Evolutionary conservation across 441 rosid genomes (phyloP), one percentile per base, ranked within the genome.

Genomic region (Erysimum pusillum): DNA sequence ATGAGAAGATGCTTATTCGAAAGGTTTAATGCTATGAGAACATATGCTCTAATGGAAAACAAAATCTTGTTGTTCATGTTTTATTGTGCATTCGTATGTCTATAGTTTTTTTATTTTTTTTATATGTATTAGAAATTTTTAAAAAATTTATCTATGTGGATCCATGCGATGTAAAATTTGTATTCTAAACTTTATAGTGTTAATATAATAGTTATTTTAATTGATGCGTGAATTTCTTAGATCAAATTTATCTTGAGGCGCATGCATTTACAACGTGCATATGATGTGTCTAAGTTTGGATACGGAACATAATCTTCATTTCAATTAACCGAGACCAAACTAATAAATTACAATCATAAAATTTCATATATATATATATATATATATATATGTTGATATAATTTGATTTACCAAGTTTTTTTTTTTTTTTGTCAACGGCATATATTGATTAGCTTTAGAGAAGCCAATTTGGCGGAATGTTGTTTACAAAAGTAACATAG

Each of bases 21-120:
- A 79, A 45, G 82, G 82, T 74, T 79, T 79, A 79, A 79, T 74
- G 82, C 82, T 68, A 44, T 38, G 48, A 61, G 82, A 74, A 68
- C 56, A 73, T 65, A 79, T 79, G 48, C 82, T 68, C 65, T 73
- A 10, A 44, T 36, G 18, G 60, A 62, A 67, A 73, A 67, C 67
- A 32, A 72, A 46, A 67, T 53, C n/a, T n/a, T 68, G 15, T 34
- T 77, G 45, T 59, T 59, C 69, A 52, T 72, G 76, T 20, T 58
- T 31, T 57, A 7, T 49, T 8, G 34, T 59, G n/a, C 58, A 28
- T 65, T 56, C 17, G 7, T 10, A 39, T 72, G 45, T 49, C 67
- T 64, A n/a, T 70, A 28, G 22, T 35, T 4, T 46, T 42, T 7
- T 38, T n/a, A 0, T 13, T 13, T 46, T 13, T 46, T 7, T 46